Evolutionary conservation across 306 rosid species (phyloP).

Genomic region (Macrotyloma uniflorum): DNA sequence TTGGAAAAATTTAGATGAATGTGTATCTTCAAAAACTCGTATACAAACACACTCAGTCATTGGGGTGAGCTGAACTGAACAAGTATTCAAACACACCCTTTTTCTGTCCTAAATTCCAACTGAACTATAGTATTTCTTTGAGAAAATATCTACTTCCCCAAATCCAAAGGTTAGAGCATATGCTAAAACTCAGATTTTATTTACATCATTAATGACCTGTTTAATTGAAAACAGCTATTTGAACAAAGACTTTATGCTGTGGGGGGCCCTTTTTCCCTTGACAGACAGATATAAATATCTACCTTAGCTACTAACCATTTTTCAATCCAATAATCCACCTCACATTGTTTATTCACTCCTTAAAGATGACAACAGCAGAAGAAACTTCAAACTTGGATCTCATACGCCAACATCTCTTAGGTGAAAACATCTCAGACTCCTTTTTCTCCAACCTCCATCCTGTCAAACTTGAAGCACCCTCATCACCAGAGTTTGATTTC

Average conservation of each 20-base stretch:
- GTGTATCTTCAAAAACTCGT: no score
- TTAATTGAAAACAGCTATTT: neutral
- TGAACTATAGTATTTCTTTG: neutral
- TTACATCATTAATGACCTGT: neutral
- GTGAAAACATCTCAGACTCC: constrained; percentile 48
- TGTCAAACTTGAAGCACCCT: constrained; percentile 56
- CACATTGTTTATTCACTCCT: constrained; percentile 4
- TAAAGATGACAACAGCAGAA: constrained; percentile 41
- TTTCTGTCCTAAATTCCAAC: neutral
- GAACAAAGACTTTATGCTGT: neutral
- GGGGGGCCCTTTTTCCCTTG: neutral
- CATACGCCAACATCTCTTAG: constrained; percentile 65
- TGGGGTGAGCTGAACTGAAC: neutral
- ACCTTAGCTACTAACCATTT: constrained; percentile 7
- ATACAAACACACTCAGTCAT: neutral
- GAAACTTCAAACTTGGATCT: constrained; percentile 60
- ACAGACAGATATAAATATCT: neutral
- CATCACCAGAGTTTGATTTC: constrained; percentile 48
- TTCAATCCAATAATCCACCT: constrained; percentile 8
- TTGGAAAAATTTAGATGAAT: no score
- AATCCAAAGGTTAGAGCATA: neutral
- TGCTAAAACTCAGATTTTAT: neutral
- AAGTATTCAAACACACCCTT: neutral
- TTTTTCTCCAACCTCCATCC: constrained; percentile 49
- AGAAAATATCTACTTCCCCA: neutral